Conservation (phyloP, 2,329 filamentous ascomycete genomes). For the Aureobasidium vineae region DNA sequence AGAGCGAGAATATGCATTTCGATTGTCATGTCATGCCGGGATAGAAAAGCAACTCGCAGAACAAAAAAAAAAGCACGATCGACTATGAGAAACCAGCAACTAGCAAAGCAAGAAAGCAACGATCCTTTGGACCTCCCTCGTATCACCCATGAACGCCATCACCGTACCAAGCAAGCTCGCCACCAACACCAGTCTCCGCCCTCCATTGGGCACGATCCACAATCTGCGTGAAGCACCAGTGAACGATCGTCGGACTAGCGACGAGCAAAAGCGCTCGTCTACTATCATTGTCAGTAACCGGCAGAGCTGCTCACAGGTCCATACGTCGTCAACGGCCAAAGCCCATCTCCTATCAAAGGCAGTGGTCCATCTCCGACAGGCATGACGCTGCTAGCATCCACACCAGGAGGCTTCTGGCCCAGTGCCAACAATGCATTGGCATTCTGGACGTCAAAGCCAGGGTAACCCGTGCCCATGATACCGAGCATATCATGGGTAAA, state of each 20-base stretch:
- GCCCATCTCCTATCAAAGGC: conserved; percentile 15
- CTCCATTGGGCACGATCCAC: no score
- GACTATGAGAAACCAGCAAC: neutral
- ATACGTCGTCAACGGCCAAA: conserved; percentile 25
- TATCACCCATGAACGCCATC: neutral
- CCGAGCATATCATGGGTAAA: conserved; percentile 35
- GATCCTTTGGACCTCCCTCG: neutral
- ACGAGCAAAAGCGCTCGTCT: neutral
- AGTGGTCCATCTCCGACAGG: conserved; percentile 10
- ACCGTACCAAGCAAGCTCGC: neutral
- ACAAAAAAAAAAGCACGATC: neutral
- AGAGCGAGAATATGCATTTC: neutral
- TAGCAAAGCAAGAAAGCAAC: neutral
- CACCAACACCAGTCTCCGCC: neutral
- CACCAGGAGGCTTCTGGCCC: conserved; percentile 33
- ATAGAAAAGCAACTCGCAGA: neutral
- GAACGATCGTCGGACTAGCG: neutral
- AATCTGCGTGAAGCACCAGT: neutral
- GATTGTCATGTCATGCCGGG: neutral
- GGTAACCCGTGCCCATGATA: conserved; percentile 27
- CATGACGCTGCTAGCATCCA: conserved; percentile 20
- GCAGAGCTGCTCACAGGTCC: conserved; percentile 21
- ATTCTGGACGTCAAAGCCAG: conserved; percentile 42
- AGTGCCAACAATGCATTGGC: conserved; percentile 43
- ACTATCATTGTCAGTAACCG: conserved; percentile 21